Percentiles rank a stretch among this genome's conserved stretches.
phyloP scores from a whole-genome alignment of 2,329 filamentous ascomycete species.

The Magnaporthales sp. region DNA sequence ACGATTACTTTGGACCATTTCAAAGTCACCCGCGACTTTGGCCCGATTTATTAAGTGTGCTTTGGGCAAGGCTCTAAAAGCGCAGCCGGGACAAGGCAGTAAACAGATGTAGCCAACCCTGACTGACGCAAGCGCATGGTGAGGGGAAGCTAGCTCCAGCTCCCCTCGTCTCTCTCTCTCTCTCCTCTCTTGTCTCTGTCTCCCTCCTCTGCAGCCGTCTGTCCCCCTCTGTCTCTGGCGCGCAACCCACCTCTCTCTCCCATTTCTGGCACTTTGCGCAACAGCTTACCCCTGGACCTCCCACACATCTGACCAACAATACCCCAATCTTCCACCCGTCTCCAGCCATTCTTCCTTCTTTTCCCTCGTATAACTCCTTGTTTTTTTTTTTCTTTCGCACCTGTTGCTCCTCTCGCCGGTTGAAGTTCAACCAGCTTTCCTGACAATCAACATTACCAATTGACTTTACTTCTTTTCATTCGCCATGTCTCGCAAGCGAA shows the following conservation, averaged over 20 bases:
- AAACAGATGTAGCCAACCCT: not conserved
- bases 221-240: not conserved
- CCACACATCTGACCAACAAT: slow-evolving; percentile 4
- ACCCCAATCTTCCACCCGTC: slow-evolving; percentile 12
- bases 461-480: slow-evolving; percentile 6
- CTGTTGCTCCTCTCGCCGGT: slow-evolving; percentile 6
- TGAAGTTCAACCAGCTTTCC: not conserved
- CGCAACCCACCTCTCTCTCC: not conserved
- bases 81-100: not conserved
- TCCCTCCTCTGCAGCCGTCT: slow-evolving; percentile 3
- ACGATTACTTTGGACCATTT: not conserved
- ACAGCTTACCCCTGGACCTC: slow-evolving; percentile 7
- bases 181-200: slow-evolving; percentile 1
- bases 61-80: not conserved
- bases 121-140: not conserved
- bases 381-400: slow-evolving; percentile 9
- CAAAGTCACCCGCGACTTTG: slow-evolving; percentile 4
- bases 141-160: not conserved
- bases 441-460: slow-evolving; percentile 11
- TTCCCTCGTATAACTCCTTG: slow-evolving; percentile 5
- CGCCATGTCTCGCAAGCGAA: slow-evolving; percentile 45
- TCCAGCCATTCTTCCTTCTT: slow-evolving; percentile 11
- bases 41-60: not conserved
- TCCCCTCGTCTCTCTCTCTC: not conserved
- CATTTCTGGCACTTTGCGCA: slow-evolving; percentile 12